Percentiles rank a stretch among this genome's conserved stretches.
Conservation (phyloP, 352 stramenopile species). For the Globisporangium polare region DNA sequence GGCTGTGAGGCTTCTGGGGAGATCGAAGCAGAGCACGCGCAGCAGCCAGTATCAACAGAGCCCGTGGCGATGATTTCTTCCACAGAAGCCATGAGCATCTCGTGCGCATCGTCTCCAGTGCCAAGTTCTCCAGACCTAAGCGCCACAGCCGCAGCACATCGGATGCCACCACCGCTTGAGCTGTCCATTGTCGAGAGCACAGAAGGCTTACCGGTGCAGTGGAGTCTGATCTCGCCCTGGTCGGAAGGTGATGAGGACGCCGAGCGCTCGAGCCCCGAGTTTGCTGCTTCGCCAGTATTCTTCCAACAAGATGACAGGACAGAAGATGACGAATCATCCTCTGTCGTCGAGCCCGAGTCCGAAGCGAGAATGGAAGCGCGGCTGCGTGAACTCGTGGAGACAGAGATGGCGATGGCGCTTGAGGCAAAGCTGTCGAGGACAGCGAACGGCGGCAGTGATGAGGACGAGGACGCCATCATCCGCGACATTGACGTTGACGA, state of each 20-base stretch:
- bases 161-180: not conserved
- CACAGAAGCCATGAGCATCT: not conserved
- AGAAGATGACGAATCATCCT: not conserved
- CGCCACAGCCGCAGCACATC: not conserved
- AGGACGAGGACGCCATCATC: not conserved
- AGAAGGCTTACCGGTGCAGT: conserved; percentile 14
- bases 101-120: not conserved
- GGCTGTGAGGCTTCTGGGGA: not conserved
- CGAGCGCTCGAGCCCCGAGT: not conserved
- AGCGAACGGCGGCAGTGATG: not conserved
- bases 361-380: conserved; percentile 10
- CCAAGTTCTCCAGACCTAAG: not conserved
- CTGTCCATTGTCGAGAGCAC: conserved; percentile 2
- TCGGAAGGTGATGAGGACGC: conserved; percentile 20
- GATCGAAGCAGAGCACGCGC: not conserved
- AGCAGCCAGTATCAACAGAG: not conserved
- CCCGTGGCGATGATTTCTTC: not conserved
- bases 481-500: conserved; percentile 7
- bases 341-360: not conserved
- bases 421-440: not conserved
- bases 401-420: not conserved
- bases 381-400: conserved; percentile 10
- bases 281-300: not conserved
- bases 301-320: conserved; percentile 2
- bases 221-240: conserved; percentile 54